Conservation (phyloP, 352 stramenopile genomes). For the Phytophthora agathidicida region DNA sequence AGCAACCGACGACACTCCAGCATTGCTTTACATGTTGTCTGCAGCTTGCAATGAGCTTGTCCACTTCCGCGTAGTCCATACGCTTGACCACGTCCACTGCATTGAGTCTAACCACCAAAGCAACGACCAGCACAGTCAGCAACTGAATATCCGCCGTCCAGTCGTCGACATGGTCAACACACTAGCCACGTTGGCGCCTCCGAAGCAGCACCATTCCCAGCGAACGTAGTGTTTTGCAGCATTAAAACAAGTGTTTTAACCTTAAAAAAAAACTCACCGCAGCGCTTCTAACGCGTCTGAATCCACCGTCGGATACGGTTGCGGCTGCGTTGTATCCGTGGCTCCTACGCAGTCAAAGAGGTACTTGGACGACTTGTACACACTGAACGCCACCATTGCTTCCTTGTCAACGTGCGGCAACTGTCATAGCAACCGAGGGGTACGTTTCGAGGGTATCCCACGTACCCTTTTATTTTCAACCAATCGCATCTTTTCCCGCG, state of each 20-base stretch:
- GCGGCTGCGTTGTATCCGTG: slow-evolving; percentile 11
- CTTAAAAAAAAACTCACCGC: slow-evolving; percentile 35
- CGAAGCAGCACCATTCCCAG: too few species aligned
- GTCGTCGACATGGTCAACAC: too few species aligned
- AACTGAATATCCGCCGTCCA: too few species aligned
- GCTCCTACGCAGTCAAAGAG: slow-evolving; percentile 63
- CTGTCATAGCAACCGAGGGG: neutral
- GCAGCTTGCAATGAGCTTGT: slow-evolving; percentile 62
- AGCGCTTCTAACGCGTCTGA: slow-evolving; percentile 51
- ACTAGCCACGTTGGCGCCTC: too few species aligned
- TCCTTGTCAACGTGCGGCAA: neutral
- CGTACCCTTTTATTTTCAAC: slow-evolving; percentile 23
- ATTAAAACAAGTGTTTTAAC: neutral
- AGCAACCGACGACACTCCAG: neutral
- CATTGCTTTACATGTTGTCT: slow-evolving; percentile 44
- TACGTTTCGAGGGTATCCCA: neutral
- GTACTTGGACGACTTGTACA: slow-evolving; percentile 73
- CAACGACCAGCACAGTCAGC: too few species aligned
- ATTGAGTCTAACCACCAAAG: slow-evolving; percentile 34
- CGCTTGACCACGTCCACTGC: slow-evolving; percentile 66
- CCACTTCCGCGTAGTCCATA: slow-evolving; percentile 57
- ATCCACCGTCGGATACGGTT: slow-evolving; percentile 32
- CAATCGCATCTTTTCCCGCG: slow-evolving; percentile 45
- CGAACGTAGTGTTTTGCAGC: neutral
- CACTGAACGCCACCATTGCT: slow-evolving; percentile 50